phyloP scores from a whole-genome alignment of 1,139 yeast species.

The Yamadazyma pseudoaaseri region DNA sequence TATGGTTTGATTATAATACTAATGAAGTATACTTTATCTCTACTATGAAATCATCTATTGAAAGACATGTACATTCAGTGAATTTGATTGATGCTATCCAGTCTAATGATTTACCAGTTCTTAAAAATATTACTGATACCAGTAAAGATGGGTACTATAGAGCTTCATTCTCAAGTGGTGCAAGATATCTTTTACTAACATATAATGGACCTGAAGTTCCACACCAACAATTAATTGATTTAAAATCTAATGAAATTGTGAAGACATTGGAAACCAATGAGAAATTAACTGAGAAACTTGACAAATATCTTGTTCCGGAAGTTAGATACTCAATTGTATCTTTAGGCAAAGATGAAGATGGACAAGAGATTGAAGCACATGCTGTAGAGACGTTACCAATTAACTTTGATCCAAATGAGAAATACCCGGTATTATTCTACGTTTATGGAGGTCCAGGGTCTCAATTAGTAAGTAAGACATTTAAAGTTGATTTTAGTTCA shows the following conservation, averaged over 20 bases:
- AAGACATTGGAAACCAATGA: slow-evolving; percentile 50
- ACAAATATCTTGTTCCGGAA: slow-evolving; percentile 48
- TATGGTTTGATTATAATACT: slow-evolving; percentile 41
- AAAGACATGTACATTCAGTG: slow-evolving; percentile 53
- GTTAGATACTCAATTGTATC: slow-evolving; percentile 47
- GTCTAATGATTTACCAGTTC: slow-evolving; percentile 25
- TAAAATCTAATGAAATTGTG: slow-evolving; percentile 33
- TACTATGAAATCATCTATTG: slow-evolving; percentile 50
- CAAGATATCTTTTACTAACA: slow-evolving; percentile 57
- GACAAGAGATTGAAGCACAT: slow-evolving; percentile 46
- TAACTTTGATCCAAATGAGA: slow-evolving; percentile 49
- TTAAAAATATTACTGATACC: slow-evolving; percentile 54
- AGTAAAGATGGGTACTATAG: slow-evolving; percentile 62
- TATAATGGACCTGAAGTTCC: slow-evolving; percentile 71
- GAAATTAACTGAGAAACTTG: slow-evolving; percentile 34
- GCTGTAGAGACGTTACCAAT: slow-evolving; percentile 65
- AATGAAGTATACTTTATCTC: slow-evolving; percentile 48
- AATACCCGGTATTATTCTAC: slow-evolving; percentile 70
- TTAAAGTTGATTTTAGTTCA: slow-evolving; percentile 57
- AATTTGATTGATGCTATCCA: slow-evolving; percentile 31
- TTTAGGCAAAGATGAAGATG: slow-evolving; percentile 44
- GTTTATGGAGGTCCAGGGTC: slow-evolving; percentile 87
- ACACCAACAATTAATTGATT: slow-evolving; percentile 60
- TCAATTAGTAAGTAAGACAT: slow-evolving; percentile 58
- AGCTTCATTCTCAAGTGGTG: slow-evolving; percentile 68